Base-by-base conservation (phyloP, 345 rosid species). In the Barbarea vulgaris region DNA sequence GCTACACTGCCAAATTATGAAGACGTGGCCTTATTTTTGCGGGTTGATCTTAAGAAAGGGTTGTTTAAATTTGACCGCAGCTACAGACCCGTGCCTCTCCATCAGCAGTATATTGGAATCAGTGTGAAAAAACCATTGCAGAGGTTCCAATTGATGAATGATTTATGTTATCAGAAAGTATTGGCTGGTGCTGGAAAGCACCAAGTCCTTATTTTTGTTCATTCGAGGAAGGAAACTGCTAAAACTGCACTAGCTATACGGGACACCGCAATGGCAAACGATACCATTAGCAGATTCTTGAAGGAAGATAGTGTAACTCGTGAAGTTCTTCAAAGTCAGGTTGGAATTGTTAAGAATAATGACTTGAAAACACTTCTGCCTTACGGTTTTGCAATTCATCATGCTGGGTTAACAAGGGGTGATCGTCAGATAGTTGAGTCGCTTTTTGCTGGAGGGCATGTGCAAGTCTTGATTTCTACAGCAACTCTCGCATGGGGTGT, bases 401-500 rank as follows among this genome's bases (percentile, higher is more conserved):
- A 92, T 82, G 99, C 98, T 55, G 99, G 99, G 33, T 80, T 95
- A 89, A 77, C 97, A 39, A 92, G 93, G 85, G 81, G 74, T 79
- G 99, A 95, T 70, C 87, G 97, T 67, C 80, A 87, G 80, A 83
- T 95, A 65, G 99, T 92, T 64, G 99, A 92, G 83, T 85, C 79
- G 15, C 97, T 90, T 51, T 95, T 95, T 70, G 86, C 74, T 9
- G 88, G 71, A 66, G 86, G 91, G 34, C 91, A 87, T 75, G 88
- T 95, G 14, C 97, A 92, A 78, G 96, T 92, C 71, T 79, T 95
- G 86, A 91, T 92, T 73, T 95, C 98, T 34, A 90, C 98, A 48
- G 98, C 99, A 53, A 95, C 99, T 67, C 99, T 95, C 67, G 97
- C 98, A 44, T 95, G 98, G 99, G 99, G 99, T 70, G 99, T 92